Conservation (phyloP, 371 early-diverging fungal species). For the Aphelidium insulamus region DNA sequence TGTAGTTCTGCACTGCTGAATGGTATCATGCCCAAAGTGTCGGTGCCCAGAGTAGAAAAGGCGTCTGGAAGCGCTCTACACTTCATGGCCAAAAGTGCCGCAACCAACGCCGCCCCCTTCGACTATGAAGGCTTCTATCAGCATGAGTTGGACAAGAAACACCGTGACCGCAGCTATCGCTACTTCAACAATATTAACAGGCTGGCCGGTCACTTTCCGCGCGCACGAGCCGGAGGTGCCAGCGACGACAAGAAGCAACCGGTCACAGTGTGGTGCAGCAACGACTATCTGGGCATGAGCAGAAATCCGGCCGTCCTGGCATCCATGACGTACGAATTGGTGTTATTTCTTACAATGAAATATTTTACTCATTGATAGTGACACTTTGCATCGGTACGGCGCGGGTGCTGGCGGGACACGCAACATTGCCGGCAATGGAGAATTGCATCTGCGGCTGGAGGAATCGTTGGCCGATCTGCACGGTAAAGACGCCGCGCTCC, state of each 20-base stretch:
- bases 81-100: no score
- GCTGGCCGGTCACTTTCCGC: constrained; percentile 71
- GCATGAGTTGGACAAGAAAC: constrained; percentile 74
- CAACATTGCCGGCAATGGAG: constrained; percentile 95
- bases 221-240: constrained; percentile 69
- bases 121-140: constrained; percentile 74
- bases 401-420: constrained; percentile 98
- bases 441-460: constrained; percentile 80
- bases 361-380: constrained; percentile 1
- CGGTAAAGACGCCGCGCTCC: constrained; percentile 73
- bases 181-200: constrained; percentile 98
- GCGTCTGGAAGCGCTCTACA: no score
- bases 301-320: constrained; percentile 63
- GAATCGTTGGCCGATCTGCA: constrained; percentile 76
- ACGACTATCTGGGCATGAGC: constrained; percentile 93
- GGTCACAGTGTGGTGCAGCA: constrained; percentile 97
- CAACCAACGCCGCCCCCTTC: constrained; percentile 31
- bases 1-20: no score
- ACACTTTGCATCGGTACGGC: constrained; percentile 79
- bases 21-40: no score
- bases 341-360: constrained; percentile 2
- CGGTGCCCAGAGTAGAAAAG: no score
- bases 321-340: constrained; percentile 51
- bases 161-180: constrained; percentile 85
- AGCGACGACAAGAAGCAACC: no score